These are phyloP conservation scores for Aspergillus tubingensis DNA, from an alignment of 2,329 filamentous ascomycete genomes.

Conservation along the genomic window DNA sequence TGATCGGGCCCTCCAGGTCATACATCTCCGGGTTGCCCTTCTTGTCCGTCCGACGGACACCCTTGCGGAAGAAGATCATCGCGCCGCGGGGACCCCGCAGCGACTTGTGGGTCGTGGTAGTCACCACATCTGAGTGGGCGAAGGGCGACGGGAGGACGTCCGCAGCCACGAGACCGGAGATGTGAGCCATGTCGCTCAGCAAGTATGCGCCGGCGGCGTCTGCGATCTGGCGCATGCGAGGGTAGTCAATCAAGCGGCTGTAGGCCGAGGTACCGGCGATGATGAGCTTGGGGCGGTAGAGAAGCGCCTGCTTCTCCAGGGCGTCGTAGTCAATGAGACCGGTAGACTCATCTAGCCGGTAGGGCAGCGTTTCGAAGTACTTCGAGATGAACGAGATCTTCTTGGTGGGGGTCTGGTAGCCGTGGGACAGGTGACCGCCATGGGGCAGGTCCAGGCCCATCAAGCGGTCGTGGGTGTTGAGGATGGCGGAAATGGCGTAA, in stretches of 20 bases:
- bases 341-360: slow-evolving; percentile 74
- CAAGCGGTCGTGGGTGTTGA: slow-evolving; percentile 90
- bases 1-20: slow-evolving; percentile 93
- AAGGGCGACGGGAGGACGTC: slow-evolving; percentile 94
- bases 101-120: slow-evolving; percentile 98
- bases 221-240: slow-evolving; percentile 92
- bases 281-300: slow-evolving; percentile 95
- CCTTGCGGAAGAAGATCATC: slow-evolving; percentile 99
- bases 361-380: slow-evolving; percentile 99
- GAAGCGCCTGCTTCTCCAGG: slow-evolving; percentile 82
- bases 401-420: slow-evolving; percentile 92
- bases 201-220: slow-evolving; percentile 93
- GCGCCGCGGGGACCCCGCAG: slow-evolving; percentile 94
- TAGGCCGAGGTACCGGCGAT: slow-evolving; percentile 97
- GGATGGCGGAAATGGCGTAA: slow-evolving; percentile 90
- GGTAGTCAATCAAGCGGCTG: slow-evolving; percentile 96
- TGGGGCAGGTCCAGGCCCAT: slow-evolving; percentile 97
- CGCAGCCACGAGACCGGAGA: slow-evolving; percentile 91
- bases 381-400: slow-evolving; percentile 98
- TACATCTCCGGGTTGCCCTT: slow-evolving; percentile 86
- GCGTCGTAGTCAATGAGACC: slow-evolving; percentile 97
- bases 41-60: slow-evolving; percentile 88
- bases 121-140: slow-evolving; percentile 89
- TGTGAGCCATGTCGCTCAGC: slow-evolving; percentile 97
- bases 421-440: slow-evolving; percentile 92